Conservation (phyloP, 208 protist species). For the Leishmania amazonensis region DNA sequence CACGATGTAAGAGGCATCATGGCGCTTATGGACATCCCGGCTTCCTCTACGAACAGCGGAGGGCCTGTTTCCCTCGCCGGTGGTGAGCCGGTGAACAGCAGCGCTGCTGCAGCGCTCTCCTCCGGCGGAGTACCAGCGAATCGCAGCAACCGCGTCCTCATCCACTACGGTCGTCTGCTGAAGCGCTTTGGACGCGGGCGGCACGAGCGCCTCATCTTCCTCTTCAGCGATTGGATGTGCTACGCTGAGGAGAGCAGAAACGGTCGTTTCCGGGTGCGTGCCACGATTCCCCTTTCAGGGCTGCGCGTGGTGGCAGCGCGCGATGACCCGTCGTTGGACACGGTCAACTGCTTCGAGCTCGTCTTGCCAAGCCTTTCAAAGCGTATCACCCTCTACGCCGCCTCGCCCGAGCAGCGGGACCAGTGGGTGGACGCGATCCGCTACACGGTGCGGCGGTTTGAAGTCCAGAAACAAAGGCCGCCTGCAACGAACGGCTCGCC, state of each 20-base stretch:
- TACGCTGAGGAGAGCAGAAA: constrained; percentile 81
- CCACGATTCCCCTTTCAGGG: constrained; percentile 54
- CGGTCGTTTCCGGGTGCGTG: constrained; percentile 65
- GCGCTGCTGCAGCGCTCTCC: constrained; percentile 13
- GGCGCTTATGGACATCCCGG: constrained; percentile 49
- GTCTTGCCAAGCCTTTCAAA: constrained; percentile 30
- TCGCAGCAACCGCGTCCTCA: constrained; percentile 43
- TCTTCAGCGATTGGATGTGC: constrained; percentile 85
- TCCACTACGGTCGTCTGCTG: constrained; percentile 72
- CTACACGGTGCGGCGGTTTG: constrained; percentile 43
- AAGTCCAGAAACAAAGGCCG: not conserved
- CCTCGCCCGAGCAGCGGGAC: constrained; percentile 65
- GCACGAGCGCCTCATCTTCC: constrained; percentile 77
- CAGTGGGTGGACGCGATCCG: constrained; percentile 81
- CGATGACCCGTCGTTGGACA: constrained; percentile 30
- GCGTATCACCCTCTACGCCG: constrained; percentile 68
- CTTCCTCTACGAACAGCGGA: not conserved
- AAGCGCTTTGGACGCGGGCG: constrained; percentile 68
- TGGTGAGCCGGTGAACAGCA: not conserved
- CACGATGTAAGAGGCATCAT: constrained; percentile 65
- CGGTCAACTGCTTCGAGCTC: constrained; percentile 61
- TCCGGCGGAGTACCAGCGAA: constrained; percentile 4
- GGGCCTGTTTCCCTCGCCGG: not conserved
- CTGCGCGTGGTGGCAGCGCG: constrained; percentile 55
- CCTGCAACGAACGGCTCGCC: not conserved